These are phyloP conservation scores for Cyclostephanos tholiformis DNA, from an alignment of 108 stramenopile genomes.

Conservation along the genomic window DNA sequence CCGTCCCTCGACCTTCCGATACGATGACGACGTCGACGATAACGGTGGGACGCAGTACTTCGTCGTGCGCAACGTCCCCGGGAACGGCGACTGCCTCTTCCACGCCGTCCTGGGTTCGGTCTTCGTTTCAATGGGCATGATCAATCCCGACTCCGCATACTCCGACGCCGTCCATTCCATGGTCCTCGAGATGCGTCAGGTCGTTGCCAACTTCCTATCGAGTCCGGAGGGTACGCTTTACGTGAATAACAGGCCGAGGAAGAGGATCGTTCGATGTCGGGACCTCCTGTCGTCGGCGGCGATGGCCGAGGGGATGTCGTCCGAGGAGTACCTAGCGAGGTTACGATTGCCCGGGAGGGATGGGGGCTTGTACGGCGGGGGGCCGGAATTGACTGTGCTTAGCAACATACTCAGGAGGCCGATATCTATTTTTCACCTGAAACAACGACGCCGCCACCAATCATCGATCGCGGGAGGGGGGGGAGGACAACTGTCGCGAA, in stretches of 20 bases:
- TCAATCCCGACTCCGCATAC: constrained; percentile 24
- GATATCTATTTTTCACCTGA: constrained; percentile 77
- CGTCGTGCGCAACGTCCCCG: constrained; percentile 71
- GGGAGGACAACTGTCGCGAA: constrained; percentile 21
- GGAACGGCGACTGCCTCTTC: constrained; percentile 81
- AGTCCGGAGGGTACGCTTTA: constrained; percentile 53
- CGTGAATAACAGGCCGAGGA: constrained; percentile 43
- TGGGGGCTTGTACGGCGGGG: constrained; percentile 75
- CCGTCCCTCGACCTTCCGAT: constrained; percentile 31
- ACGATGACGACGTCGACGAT: not conserved
- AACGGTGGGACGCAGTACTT: constrained; percentile 19
- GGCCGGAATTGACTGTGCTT: constrained; percentile 75
- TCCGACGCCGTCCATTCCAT: constrained; percentile 29
- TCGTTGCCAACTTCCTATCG: constrained; percentile 67
- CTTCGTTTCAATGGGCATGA: constrained; percentile 60
- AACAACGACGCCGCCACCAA: constrained; percentile 21
- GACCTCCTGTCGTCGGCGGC: constrained; percentile 59
- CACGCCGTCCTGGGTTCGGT: constrained; percentile 65
- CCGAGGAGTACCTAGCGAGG: constrained; percentile 56
- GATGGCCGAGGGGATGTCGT: constrained; percentile 49
- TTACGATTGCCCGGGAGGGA: constrained; percentile 56
- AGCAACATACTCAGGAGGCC: constrained; percentile 78
- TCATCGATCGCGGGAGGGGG: not conserved
- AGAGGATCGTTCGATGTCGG: constrained; percentile 51
- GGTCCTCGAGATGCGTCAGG: constrained; percentile 52